Evolutionary conservation across 495 filamentous ascomycete genomes (phyloP).

Genomic region (Umbilicaria muhlenbergii): DNA sequence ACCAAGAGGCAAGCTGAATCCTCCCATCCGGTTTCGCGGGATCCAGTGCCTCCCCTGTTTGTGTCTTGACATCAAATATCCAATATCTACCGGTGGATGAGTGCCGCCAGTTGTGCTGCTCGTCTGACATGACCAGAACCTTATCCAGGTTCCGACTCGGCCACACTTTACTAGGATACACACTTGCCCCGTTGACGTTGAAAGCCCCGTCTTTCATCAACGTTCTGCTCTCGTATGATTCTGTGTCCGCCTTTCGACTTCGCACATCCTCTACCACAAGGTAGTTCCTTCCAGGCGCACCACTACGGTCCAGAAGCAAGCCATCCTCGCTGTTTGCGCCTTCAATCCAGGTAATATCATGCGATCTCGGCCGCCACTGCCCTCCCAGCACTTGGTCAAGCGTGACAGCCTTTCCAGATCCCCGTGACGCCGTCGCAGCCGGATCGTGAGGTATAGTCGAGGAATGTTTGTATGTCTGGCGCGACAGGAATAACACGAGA

Average conservation of each 20-base stretch:
- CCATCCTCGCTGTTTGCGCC: conserved; percentile 79
- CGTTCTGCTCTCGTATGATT: conserved; percentile 35
- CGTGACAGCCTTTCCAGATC: conserved; percentile 62
- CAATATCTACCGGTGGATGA: conserved; percentile 76
- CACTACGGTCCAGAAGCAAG: conserved; percentile 53
- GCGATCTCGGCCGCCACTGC: conserved; percentile 49
- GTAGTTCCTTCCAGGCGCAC: conserved; percentile 43
- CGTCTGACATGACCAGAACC: conserved; percentile 61
- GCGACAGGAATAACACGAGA: conserved; percentile 54
- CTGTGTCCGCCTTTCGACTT: conserved; percentile 28
- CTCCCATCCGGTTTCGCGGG: conserved; percentile 46
- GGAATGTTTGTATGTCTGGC: conserved; percentile 46
- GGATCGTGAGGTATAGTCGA: conserved; percentile 51
- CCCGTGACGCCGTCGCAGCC: conserved; percentile 42
- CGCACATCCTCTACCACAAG: conserved; percentile 81
- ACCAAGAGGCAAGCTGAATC: conserved; percentile 81
- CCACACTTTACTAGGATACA: conserved; percentile 42
- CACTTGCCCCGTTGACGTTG: conserved; percentile 30
- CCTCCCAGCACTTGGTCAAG: conserved; percentile 65
- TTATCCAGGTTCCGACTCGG: conserved; percentile 74
- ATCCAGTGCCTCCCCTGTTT: conserved; percentile 64
- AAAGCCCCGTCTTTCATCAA: conserved; percentile 61
- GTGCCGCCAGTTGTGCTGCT: conserved; percentile 68
- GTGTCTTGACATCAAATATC: conserved; percentile 82
- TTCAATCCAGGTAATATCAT: conserved; percentile 76